Base-by-base conservation (phyloP, 768 basidiomycete genomes). In the Cystofilobasidium capitatum region DNA sequence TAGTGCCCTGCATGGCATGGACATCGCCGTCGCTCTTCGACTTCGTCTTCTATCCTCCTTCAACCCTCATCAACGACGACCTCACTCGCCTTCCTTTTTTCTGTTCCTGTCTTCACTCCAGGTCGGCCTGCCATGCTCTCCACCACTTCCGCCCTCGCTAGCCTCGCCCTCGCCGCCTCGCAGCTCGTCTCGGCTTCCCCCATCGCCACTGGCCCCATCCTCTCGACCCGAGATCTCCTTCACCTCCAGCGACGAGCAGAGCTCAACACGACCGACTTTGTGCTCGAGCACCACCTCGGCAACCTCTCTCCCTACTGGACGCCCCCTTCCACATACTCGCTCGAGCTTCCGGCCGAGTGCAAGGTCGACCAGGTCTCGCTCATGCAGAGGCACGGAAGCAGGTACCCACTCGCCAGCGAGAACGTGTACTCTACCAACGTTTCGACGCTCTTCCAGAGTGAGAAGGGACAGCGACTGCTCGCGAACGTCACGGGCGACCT, bases 351-450 rank as follows among this genome's bases (percentile, higher is more conserved):
- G 6, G 47, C 26, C 36, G 37, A 20, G 13, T 67, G 66, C 35
- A 36, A 17, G 31, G 66, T 67, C 47, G 59, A 42, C 24, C 66
- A 67, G 65, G 66, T 61, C 49, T 55, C 49, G 24, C 66, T 67
- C 37, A 76, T 81, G 74, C 78, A 77, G 69, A 70, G 79, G 59
- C 80, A 81, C 64, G 80, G 81, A 13, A 77, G 77, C 59, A 78
- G 79, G 61, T 77, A 74, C 65, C 80, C 79, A 47, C 72, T 72
- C 26, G 71, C 64, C n/a, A 76, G 77, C 57, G 76, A 74, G 74
- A 49, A 77, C 40, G 70, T 69, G 26, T 78, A 71, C 70, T 75
- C 79, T 61, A 72, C 75, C 10, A 74, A 74, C 55, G 76, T 81
- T 22, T 76, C 76, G 16, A 62, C 77, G 47, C 76, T 81, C 29